Evolutionary conservation across 768 basidiomycete genomes (phyloP).

Genomic region (Amyloporia xantha): DNA sequence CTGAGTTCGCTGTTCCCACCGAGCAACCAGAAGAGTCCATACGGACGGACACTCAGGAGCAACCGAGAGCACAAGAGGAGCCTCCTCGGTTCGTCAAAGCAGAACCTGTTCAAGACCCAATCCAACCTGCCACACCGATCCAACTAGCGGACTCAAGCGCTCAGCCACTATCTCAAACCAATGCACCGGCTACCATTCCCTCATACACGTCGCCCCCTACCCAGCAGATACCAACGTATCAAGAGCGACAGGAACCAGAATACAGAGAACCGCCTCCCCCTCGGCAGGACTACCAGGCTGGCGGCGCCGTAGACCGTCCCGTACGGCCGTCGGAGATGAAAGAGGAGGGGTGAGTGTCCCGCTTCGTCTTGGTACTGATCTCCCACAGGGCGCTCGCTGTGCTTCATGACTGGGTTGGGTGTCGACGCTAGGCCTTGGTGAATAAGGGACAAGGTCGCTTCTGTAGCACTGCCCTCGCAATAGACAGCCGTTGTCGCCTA

Average conservation of each 20-base stretch:
- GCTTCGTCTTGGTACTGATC: slow-evolving; percentile 9
- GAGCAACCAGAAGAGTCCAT: slow-evolving; percentile 28
- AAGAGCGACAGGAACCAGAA: slow-evolving; percentile 52
- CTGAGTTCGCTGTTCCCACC: slow-evolving; percentile 49
- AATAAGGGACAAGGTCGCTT: slow-evolving; percentile 15
- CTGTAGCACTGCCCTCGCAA: slow-evolving; percentile 19
- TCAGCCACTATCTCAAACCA: slow-evolving; percentile 16
- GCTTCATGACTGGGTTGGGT: slow-evolving; percentile 11
- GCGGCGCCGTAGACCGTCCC: slow-evolving; percentile 48
- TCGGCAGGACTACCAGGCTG: slow-evolving; percentile 31
- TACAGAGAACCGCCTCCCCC: slow-evolving; percentile 36
- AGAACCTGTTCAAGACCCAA: slow-evolving; percentile 1
- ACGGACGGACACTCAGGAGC: slow-evolving; percentile 11
- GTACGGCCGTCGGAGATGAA: slow-evolving; percentile 89
- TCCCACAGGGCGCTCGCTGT: slow-evolving; percentile 8
- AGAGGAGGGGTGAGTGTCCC: slow-evolving; percentile 89
- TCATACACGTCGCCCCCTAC: slow-evolving; percentile 39
- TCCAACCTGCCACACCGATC: slow-evolving; percentile 7
- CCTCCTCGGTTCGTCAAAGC: slow-evolving; percentile 18
- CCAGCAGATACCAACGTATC: slow-evolving; percentile 76
- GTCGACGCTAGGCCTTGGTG: slow-evolving; percentile 17
- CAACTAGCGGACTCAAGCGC: slow-evolving; percentile 15
- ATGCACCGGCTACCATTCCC: slow-evolving; percentile 10
- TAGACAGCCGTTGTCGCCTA: slow-evolving; percentile 33
- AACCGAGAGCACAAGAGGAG: slow-evolving; percentile 6